Conservation (phyloP, 768 basidiomycete genomes). For the Psilocybe subaeruginosa region DNA sequence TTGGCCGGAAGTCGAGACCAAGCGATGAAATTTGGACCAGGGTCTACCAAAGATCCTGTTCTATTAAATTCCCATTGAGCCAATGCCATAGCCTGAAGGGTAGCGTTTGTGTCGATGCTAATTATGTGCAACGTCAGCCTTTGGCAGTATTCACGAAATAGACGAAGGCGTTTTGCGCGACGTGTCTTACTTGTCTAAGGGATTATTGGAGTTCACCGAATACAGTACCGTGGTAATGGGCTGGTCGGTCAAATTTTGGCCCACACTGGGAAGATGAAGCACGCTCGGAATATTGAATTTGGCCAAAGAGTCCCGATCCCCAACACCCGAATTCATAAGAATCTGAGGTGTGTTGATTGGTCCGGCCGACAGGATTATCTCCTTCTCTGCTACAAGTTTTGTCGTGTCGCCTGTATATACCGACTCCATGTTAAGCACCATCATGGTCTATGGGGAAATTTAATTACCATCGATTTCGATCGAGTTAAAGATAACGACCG, state of each 20-base stretch:
- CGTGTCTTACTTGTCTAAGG: background rate
- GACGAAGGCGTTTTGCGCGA: background rate
- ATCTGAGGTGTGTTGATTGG: conserved; percentile 39
- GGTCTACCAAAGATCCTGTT: background rate
- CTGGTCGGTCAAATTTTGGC: conserved; percentile 40
- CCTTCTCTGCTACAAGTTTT: conserved; percentile 42
- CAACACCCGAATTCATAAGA: conserved; percentile 39
- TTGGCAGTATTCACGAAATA: background rate
- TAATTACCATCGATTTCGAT: conserved; percentile 12
- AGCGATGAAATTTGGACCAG: background rate
- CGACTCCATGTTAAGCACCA: background rate
- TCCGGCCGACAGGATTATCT: conserved; percentile 52
- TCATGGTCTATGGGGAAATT: too few species aligned
- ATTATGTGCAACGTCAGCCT: background rate
- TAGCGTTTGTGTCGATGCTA: conserved; percentile 25
- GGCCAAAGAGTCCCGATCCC: conserved; percentile 25
- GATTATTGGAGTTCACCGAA: conserved; percentile 26
- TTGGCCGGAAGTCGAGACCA: background rate
- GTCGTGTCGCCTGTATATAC: background rate
- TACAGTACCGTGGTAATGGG: conserved; percentile 27
- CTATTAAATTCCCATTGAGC: conserved; percentile 22
- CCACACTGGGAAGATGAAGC: conserved; percentile 37
- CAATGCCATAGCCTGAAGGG: conserved; percentile 25
- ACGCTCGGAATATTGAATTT: conserved; percentile 28
- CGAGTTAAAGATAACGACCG: background rate